Conservation (phyloP, 805 yeast genomes). For the Hanseniaspora thailandica region DNA sequence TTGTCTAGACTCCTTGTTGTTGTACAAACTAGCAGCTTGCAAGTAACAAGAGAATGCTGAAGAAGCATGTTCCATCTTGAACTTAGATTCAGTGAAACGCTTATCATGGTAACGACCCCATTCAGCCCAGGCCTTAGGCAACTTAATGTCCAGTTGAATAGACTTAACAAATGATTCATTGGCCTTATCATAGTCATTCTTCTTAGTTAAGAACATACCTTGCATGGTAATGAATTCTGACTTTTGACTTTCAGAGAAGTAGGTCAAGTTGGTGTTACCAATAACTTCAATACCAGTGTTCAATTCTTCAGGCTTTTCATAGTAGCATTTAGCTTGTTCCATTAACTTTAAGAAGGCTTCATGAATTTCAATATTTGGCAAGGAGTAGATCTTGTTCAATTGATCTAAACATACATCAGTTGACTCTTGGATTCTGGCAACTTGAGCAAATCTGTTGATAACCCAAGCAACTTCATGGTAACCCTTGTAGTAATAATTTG, state of each 20-base stretch:
- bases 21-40: slow-evolving; percentile 95
- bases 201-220: slow-evolving; percentile 92
- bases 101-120: slow-evolving; percentile 96
- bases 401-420: slow-evolving; percentile 92
- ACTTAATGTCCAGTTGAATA: slow-evolving; percentile 83
- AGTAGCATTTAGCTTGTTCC: slow-evolving; percentile 96
- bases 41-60: slow-evolving; percentile 91
- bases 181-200: slow-evolving; percentile 86
- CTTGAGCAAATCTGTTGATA: slow-evolving; percentile 94
- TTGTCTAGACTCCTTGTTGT: slow-evolving; percentile 81
- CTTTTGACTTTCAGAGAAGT: slow-evolving; percentile 93
- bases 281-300: slow-evolving; percentile 94
- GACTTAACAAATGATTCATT: slow-evolving; percentile 97
- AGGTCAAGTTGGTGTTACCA: slow-evolving; percentile 88
- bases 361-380: slow-evolving; percentile 95
- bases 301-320: slow-evolving; percentile 79
- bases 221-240: slow-evolving; percentile 95
- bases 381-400: slow-evolving; percentile 80
- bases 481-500: slow-evolving; percentile 92
- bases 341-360: slow-evolving; percentile 91
- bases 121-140: slow-evolving; percentile 99
- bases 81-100: slow-evolving; percentile 71
- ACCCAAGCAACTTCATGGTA: slow-evolving; percentile 99
- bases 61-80: slow-evolving; percentile 71
- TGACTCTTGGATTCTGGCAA: slow-evolving; percentile 92